Percentiles rank a stretch among this genome's conserved stretches.
Conservation (phyloP, 345 rosid genomes). For the Boechera stricta region DNA sequence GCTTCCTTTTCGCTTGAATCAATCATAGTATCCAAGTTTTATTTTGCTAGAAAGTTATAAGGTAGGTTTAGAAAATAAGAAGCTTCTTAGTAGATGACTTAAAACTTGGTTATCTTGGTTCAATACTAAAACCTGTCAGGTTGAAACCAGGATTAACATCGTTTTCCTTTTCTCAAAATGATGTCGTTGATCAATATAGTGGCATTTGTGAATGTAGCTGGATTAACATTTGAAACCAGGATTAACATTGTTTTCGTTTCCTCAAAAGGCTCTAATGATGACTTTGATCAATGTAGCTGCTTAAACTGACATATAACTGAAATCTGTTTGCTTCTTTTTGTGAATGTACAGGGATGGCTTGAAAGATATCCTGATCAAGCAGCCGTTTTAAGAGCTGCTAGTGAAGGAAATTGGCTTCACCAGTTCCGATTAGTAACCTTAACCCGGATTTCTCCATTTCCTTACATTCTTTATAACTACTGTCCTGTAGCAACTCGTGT, state of each 20-base stretch:
- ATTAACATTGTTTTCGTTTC: neutral
- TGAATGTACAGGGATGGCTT: constrained; percentile 72
- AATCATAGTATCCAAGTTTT: neutral
- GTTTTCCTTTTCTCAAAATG: neutral
- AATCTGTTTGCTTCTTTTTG: neutral
- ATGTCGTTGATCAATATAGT: constrained; percentile 12
- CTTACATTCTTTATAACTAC: constrained; percentile 90
- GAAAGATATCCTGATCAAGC: constrained; percentile 89
- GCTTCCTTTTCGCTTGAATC: constrained; percentile 27
- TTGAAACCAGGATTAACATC: neutral
- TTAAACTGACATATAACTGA: neutral
- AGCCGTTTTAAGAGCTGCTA: constrained; percentile 86
- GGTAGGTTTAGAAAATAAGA: neutral
- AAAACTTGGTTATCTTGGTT: neutral
- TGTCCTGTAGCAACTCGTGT: constrained; percentile 90
- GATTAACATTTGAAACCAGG: neutral
- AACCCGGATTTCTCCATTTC: constrained; percentile 95
- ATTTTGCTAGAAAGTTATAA: constrained; percentile 1
- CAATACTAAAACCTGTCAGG: neutral
- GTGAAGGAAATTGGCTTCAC: constrained; percentile 93
- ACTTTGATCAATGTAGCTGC: neutral
- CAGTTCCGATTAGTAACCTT: constrained; percentile 81
- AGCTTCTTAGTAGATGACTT: neutral
- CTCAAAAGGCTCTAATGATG: neutral
- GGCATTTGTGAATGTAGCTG: constrained; percentile 19